Evolutionary conservation across 495 filamentous ascomycete genomes (phyloP), one percentile per base, ranked within the genome.

Genomic region (Pseudotulostoma volvatum): DNA sequence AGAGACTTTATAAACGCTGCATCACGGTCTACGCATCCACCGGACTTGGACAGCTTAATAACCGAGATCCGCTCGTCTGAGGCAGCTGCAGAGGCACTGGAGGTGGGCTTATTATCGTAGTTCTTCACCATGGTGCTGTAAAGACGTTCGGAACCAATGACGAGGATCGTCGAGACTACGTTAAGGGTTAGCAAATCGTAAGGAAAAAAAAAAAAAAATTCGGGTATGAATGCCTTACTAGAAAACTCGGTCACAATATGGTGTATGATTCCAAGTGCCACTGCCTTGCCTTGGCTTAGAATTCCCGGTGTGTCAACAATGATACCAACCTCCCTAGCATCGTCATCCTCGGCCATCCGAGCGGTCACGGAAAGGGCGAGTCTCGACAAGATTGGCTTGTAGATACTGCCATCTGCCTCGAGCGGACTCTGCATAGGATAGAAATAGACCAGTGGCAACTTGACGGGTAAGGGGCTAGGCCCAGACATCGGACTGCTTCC

Each of bases 401-500:
- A 94, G 9, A 87, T 52, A 31, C 64, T 67, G 18, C 70, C 63
- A 37, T 87, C 81, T 4, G 83, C 81, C 43, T 90, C 79, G 8
- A 65, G 48, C 2, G 84, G 75, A 42, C 64, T 78, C 31, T 73
- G 65, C 38, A 82, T 63, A 7, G 86, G 86, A 57, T 84, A 86
- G 48, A 82, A 82, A 49, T 94, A 95, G n/a, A 86, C 83, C 39
- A 96, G 57, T 14, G 92, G 92, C 46, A 90, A 60, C 61, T 94
- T 96, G 17, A 93, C 82, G 1, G 90, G 85, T 11, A 90, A 72
- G 9, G 75, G 70, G 43, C 78, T 90, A 4, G 92, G 86, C 2
- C 87, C 88, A 41, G 77, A 88, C 46, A 84, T 93, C 1, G 90
- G 87, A 51, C 81, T 86, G 51, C 68, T 84, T 28, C 92, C 92